Conservation (phyloP, 495 filamentous ascomycete species). For the Annulohypoxylon maeteangense region DNA sequence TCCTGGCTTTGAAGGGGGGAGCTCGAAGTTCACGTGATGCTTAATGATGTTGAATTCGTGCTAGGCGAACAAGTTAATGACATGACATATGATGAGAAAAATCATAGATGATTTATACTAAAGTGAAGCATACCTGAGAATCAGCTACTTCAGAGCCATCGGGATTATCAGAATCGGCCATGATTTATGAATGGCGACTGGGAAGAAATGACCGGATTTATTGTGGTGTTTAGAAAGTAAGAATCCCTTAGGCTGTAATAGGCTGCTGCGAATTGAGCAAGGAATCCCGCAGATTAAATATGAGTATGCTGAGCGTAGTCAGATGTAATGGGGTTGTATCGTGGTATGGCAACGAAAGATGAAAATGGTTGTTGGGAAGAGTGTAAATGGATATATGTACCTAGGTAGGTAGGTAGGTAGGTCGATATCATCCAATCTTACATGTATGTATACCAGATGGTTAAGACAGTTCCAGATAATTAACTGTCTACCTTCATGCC, state of each 20-base stretch:
- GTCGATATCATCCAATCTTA: too few relatives aligned
- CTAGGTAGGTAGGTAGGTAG: not conserved
- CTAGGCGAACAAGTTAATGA: slow-evolving; percentile 28
- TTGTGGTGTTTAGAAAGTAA: not conserved
- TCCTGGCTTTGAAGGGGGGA: slow-evolving; percentile 13
- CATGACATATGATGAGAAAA: not conserved
- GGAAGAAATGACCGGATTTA: not conserved
- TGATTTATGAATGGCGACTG: not conserved
- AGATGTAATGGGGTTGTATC: not conserved
- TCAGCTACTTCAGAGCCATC: not conserved
- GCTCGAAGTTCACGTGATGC: slow-evolving; percentile 42
- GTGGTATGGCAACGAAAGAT: not conserved
- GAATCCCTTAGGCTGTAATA: too few relatives aligned
- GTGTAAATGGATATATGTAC: not conserved
- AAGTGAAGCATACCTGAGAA: slow-evolving; percentile 19
- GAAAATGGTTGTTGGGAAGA: not conserved
- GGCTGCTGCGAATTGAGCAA: too few relatives aligned
- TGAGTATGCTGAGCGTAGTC: not conserved
- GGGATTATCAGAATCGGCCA: slow-evolving; percentile 6
- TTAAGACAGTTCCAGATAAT: too few relatives aligned
- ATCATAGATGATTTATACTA: not conserved
- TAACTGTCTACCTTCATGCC: too few relatives aligned
- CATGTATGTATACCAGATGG: not conserved
- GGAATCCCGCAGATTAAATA: not conserved
- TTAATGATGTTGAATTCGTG: slow-evolving; percentile 44